Conservation (phyloP, 371 early-diverging fungal species). For the Mortierella sp. region DNA sequence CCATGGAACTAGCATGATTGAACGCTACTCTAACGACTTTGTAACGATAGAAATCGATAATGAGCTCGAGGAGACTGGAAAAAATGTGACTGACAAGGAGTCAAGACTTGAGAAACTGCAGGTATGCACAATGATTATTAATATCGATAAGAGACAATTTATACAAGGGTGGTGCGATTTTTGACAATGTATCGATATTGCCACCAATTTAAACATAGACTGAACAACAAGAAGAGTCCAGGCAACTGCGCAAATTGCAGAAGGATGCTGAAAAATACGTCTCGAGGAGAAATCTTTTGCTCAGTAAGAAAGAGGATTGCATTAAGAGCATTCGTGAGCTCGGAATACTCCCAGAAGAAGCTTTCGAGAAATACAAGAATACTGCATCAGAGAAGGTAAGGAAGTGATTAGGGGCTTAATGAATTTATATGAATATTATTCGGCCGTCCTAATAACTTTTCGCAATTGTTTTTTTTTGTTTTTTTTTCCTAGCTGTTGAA, state of each 20-base stretch:
- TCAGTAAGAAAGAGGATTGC: constrained; percentile 91
- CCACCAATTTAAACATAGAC: constrained; percentile 41
- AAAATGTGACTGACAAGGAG: constrained; percentile 47
- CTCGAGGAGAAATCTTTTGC: constrained; percentile 78
- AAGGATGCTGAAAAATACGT: constrained; percentile 82
- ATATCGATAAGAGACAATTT: neutral
- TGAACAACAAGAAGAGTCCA: constrained; percentile 61
- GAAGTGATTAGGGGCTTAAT: too few relatives aligned
- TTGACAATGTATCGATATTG: neutral
- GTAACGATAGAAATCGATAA: constrained; percentile 53
- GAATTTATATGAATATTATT: neutral
- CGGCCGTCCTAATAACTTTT: neutral
- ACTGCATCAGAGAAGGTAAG: constrained; percentile 65
- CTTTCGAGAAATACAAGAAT: constrained; percentile 78
- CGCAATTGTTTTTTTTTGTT: neutral
- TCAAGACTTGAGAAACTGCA: constrained; percentile 66
- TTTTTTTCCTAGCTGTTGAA: constrained; percentile 65
- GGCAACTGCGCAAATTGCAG: constrained; percentile 64
- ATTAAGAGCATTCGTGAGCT: constrained; percentile 91
- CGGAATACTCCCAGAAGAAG: constrained; percentile 97
- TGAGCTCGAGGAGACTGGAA: constrained; percentile 56
- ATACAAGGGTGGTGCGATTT: neutral
- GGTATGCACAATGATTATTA: constrained; percentile 51
- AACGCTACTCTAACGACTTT: neutral
- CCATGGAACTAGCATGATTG: neutral